phyloP scores from a whole-genome alignment of 2,329 filamentous ascomycete genomes.

The Neonectria punicea region DNA sequence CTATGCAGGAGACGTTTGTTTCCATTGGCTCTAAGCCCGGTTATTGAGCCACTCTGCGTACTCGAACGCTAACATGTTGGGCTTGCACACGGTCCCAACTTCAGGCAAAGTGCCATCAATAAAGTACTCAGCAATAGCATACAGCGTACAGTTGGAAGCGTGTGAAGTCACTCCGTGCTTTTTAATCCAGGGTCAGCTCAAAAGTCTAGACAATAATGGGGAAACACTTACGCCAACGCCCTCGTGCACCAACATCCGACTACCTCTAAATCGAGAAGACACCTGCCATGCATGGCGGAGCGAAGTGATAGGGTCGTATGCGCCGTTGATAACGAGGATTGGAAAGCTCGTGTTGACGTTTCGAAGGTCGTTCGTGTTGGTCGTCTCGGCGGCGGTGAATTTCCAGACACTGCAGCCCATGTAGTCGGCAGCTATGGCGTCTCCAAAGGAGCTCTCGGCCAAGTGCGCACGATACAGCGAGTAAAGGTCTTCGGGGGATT shows the following conservation, averaged over 20 bases:
- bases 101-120: constrained; percentile 1
- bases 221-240: constrained; percentile 34
- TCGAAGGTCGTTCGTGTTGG: constrained; percentile 25
- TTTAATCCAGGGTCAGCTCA: neutral
- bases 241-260: constrained; percentile 34
- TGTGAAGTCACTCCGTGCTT: constrained; percentile 1
- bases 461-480: constrained; percentile 7
- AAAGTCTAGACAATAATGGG: neutral
- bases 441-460: constrained; percentile 23
- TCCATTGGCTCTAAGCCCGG: neutral
- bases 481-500: constrained; percentile 15
- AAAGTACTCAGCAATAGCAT: constrained; percentile 8
- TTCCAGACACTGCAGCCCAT: constrained; percentile 28
- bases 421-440: constrained; percentile 17
- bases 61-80: constrained; percentile 8
- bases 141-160: constrained; percentile 6
- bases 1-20: too few species aligned
- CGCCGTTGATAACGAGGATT: constrained; percentile 32
- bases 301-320: constrained; percentile 34
- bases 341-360: constrained; percentile 36
- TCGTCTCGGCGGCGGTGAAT: constrained; percentile 27
- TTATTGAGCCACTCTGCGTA: neutral
- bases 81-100: constrained; percentile 15
- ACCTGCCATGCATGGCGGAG: constrained; percentile 31
- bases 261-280: constrained; percentile 29